Conservation (phyloP, 371 early-diverging fungal genomes). For the Furculomyces boomerangus region DNA sequence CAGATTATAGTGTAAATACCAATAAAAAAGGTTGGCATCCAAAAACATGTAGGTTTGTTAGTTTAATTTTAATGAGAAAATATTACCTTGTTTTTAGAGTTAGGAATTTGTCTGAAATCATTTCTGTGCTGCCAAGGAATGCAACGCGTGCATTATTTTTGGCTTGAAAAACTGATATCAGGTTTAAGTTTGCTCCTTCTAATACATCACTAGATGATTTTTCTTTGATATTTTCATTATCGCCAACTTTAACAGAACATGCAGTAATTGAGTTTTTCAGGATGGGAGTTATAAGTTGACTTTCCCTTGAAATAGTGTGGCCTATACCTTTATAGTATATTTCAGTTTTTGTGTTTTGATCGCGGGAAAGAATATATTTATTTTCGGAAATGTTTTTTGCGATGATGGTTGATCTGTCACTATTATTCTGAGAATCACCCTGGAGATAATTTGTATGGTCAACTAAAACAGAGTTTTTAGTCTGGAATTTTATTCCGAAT, state of each 20-base stretch:
- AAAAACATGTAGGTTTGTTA: slow-evolving; percentile 22
- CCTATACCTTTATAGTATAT: slow-evolving; percentile 62
- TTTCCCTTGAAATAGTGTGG: slow-evolving; percentile 29
- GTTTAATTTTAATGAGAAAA: slow-evolving; percentile 3
- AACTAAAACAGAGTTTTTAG: slow-evolving; percentile 35
- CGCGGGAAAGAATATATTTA: slow-evolving; percentile 1
- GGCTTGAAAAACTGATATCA: slow-evolving; percentile 72
- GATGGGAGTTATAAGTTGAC: slow-evolving; percentile 37
- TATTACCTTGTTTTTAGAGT: neutral
- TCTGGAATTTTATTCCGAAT: slow-evolving; percentile 75
- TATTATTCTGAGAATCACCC: slow-evolving; percentile 6
- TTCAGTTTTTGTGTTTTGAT: slow-evolving; percentile 12
- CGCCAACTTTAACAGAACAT: slow-evolving; percentile 28
- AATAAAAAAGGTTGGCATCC: slow-evolving; percentile 57
- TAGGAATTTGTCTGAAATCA: slow-evolving; percentile 38
- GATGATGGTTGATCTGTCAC: neutral
- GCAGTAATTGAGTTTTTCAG: slow-evolving; percentile 42
- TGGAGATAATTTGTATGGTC: slow-evolving; percentile 38
- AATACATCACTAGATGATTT: slow-evolving; percentile 19
- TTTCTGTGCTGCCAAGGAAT: slow-evolving; percentile 56
- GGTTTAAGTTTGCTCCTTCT: slow-evolving; percentile 31
- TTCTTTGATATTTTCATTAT: slow-evolving; percentile 4
- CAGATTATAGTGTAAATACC: too few species aligned
- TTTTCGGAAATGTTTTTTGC: neutral
- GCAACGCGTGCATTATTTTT: slow-evolving; percentile 74